Percentiles rank a stretch among this genome's conserved stretches.
phyloP scores from a whole-genome alignment of 2,329 filamentous ascomycete genomes.

The Fusarium nygamai region DNA sequence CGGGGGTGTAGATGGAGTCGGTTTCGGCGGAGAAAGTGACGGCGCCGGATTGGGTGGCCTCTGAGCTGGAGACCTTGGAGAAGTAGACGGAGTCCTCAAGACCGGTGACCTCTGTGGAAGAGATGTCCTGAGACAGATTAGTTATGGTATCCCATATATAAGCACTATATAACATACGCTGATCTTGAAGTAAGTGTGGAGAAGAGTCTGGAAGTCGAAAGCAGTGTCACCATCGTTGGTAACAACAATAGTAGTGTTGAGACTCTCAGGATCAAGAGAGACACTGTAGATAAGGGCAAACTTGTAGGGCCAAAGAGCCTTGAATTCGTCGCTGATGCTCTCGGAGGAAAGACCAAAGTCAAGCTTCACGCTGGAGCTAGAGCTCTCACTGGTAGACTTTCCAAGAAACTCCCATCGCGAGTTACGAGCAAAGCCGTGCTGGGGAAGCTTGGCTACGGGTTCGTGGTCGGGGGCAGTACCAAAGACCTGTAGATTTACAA shows the following conservation, averaged over 20 bases:
- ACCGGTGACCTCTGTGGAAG: slow-evolving; percentile 75
- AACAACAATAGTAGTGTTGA: slow-evolving; percentile 86
- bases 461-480: slow-evolving; percentile 81
- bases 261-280: slow-evolving; percentile 76
- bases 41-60: slow-evolving; percentile 71
- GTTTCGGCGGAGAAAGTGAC: slow-evolving; percentile 81
- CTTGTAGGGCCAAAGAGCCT: slow-evolving; percentile 82
- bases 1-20: slow-evolving; percentile 86
- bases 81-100: slow-evolving; percentile 80
- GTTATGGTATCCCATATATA: not conserved
- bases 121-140: slow-evolving; percentile 73
- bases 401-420: slow-evolving; percentile 94
- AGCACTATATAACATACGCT: slow-evolving; percentile 65
- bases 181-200: slow-evolving; percentile 90
- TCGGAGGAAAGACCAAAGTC: slow-evolving; percentile 89
- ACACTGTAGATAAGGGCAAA: slow-evolving; percentile 96
- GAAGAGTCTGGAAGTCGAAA: slow-evolving; percentile 90
- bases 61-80: slow-evolving; percentile 81
- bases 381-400: slow-evolving; percentile 69
- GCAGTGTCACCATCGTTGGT: slow-evolving; percentile 84
- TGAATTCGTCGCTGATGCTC: slow-evolving; percentile 74
- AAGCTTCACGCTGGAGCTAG: slow-evolving; percentile 81
- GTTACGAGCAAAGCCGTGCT: slow-evolving; percentile 94
- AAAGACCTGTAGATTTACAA: slow-evolving; percentile 71
- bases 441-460: slow-evolving; percentile 81